Percentiles rank a stretch among this genome's conserved stretches.
Conservation (phyloP, 495 filamentous ascomycete genomes). For the Penicillium desertorum region DNA sequence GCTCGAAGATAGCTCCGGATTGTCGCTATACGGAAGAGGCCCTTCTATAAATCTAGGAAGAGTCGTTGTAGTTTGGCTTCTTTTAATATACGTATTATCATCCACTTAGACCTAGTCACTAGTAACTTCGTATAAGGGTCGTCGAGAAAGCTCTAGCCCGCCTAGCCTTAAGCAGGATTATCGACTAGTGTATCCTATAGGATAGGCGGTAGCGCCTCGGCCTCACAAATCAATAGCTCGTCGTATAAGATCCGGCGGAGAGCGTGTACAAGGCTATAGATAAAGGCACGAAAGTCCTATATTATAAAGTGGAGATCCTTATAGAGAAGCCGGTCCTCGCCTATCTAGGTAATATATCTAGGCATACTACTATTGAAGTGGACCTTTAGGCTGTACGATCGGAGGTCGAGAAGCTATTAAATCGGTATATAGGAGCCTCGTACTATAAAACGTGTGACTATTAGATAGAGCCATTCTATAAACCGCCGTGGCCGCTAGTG, state of each 20-base stretch:
- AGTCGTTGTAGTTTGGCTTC: conserved; percentile 5
- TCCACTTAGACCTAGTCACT: conserved; percentile 6
- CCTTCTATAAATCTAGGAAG: background rate
- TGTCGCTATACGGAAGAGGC: background rate
- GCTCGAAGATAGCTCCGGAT: conserved; percentile 1
- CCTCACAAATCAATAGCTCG: background rate
- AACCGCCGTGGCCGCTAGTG: background rate
- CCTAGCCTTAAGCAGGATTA: conserved; percentile 8
- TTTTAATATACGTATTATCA: conserved; percentile 6
- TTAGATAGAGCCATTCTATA: conserved; percentile 5
- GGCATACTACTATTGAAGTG: conserved; percentile 26
- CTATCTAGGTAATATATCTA: conserved; percentile 12
- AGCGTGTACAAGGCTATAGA: background rate
- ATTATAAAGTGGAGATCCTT: conserved; percentile 16
- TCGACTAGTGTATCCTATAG: conserved; percentile 10
- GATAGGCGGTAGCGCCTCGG: background rate
- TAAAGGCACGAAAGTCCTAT: conserved; percentile 10
- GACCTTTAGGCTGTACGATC: conserved; percentile 33
- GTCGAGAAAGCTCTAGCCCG: conserved; percentile 20
- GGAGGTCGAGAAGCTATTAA: conserved; percentile 25
- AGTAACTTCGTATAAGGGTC: conserved; percentile 1
- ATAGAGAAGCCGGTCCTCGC: conserved; percentile 12
- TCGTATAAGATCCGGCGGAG: background rate
- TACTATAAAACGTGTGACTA: conserved; percentile 16
- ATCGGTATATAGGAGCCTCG: conserved; percentile 11